A percentile compares a stretch with the other conserved stretches of the same genome.
Evolutionary conservation across 2,329 filamentous ascomycete genomes (phyloP).

Genomic region (Triangularia setosa): DNA sequence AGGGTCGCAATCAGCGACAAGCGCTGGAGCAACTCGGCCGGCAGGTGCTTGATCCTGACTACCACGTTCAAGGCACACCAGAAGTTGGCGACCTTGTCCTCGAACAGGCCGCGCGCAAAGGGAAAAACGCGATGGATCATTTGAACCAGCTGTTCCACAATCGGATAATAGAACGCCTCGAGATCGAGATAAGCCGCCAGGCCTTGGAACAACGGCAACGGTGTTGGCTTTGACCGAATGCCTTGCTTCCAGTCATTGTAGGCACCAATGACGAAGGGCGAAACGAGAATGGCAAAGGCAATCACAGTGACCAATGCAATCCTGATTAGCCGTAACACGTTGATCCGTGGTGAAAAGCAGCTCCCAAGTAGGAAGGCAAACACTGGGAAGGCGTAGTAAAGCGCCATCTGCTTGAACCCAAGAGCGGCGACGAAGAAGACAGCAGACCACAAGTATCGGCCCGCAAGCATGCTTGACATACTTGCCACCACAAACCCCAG

Average conservation of each 20-base stretch:
- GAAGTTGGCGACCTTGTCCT: constrained; percentile 98
- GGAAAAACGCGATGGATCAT: constrained; percentile 91
- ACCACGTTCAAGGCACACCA: constrained; percentile 93
- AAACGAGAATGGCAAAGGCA: constrained; percentile 70
- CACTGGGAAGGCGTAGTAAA: constrained; percentile 92
- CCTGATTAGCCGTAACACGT: constrained; percentile 63
- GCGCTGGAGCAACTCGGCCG: constrained; percentile 67
- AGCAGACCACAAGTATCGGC: constrained; percentile 80
- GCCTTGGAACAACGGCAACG: constrained; percentile 59
- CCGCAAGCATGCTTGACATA: constrained; percentile 83
- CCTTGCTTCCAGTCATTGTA: constrained; percentile 64
- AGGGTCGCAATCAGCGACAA: constrained; percentile 73
- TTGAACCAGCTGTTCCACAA: constrained; percentile 75
- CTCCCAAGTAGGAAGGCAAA: constrained; percentile 88
- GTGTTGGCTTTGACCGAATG: constrained; percentile 52
- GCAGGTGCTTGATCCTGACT: constrained; percentile 77
- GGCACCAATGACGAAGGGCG: constrained; percentile 70
- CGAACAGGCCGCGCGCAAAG: constrained; percentile 91
- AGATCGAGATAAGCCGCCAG: constrained; percentile 58
- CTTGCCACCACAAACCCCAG: constrained; percentile 82
- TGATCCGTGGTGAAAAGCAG: constrained; percentile 72
- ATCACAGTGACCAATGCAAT: constrained; percentile 70
- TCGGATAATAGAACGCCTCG: constrained; percentile 66
- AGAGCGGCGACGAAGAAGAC: constrained; percentile 90
- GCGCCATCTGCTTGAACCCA: constrained; percentile 99